A percentile compares a stretch with the other conserved stretches of the same genome.
Evolutionary conservation across 345 rosid genomes (phyloP).

Genomic region (Mallotus nudiflorus): DNA sequence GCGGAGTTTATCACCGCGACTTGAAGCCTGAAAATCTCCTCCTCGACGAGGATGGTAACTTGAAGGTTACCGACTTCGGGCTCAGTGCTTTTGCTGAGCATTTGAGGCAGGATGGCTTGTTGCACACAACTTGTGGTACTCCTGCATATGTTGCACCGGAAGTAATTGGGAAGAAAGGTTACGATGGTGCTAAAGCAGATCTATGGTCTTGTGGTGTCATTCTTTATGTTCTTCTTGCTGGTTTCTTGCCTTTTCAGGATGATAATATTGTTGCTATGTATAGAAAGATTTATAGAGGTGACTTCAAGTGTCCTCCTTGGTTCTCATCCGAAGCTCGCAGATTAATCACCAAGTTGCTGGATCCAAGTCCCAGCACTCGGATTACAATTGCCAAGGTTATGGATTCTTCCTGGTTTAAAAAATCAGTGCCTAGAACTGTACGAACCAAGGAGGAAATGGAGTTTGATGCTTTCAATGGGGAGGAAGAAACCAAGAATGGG

Average conservation of each 20-base stretch:
- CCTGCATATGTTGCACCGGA: conserved; percentile 96
- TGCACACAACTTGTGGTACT: conserved; percentile 89
- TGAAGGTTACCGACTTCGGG: conserved; percentile 89
- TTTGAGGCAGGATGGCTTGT: conserved; percentile 67
- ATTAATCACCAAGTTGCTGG: conserved; percentile 75
- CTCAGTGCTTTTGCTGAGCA: conserved; percentile 81
- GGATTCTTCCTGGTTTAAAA: conserved; percentile 82
- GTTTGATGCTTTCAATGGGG: conserved; percentile 30
- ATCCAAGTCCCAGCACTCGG: conserved; percentile 72
- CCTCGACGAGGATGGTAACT: conserved; percentile 68
- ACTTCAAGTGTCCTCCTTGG: conserved; percentile 93
- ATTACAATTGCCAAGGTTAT: conserved; percentile 53
- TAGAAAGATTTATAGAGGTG: conserved; percentile 78
- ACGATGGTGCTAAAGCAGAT: conserved; percentile 91
- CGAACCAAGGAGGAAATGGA: conserved; percentile 31
- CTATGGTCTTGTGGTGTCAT: conserved; percentile 97
- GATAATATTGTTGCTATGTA: conserved; percentile 81
- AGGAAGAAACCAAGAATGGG: neutral
- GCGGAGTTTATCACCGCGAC: conserved; percentile 91
- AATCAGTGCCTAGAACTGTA: conserved; percentile 33
- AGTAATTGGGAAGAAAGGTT: conserved; percentile 78
- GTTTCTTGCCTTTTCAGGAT: conserved; percentile 83
- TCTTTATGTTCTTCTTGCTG: conserved; percentile 80
- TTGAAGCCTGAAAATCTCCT: conserved; percentile 85
- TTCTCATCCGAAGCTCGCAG: conserved; percentile 73